Conservation (phyloP, 1,284 basidiomycete species). For the Takashimella koratensis region DNA sequence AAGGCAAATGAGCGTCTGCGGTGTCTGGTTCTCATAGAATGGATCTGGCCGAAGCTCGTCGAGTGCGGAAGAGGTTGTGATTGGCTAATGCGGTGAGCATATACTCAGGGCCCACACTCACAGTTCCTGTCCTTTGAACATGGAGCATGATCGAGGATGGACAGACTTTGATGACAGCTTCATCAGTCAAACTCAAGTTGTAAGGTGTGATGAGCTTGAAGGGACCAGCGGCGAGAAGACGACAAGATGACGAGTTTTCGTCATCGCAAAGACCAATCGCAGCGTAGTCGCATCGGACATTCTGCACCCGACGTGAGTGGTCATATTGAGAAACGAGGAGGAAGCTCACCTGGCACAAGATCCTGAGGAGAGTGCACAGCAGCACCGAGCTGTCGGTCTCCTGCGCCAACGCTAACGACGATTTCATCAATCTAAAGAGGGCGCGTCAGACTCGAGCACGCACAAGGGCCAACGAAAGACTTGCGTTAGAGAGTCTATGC, state of each 20-base stretch:
- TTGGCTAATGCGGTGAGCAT: background rate
- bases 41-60: conserved; percentile 25
- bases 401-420: conserved; percentile 34
- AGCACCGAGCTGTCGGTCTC: conserved; percentile 35
- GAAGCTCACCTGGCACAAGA: conserved; percentile 30
- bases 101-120: background rate
- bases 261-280: conserved; percentile 34
- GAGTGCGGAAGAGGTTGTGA: conserved; percentile 15
- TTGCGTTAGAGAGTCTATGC: background rate
- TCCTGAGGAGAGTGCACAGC: conserved; percentile 30
- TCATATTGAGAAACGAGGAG: background rate
- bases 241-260: conserved; percentile 15
- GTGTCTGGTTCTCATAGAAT: conserved; percentile 27
- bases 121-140: conserved; percentile 27
- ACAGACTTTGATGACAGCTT: conserved; percentile 18
- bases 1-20: conserved; percentile 28
- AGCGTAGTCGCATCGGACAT: conserved; percentile 33
- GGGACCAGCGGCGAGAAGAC: conserved; percentile 31
- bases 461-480: background rate
- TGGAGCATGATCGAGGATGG: conserved; percentile 35
- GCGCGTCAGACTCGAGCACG: conserved; percentile 1
- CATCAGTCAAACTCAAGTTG: conserved; percentile 26
- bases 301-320: background rate
- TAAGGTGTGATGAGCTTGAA: conserved; percentile 28
- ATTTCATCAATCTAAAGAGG: conserved; percentile 33